Evolutionary conservation across 352 stramenopile species (phyloP), one percentile per base, ranked within the genome.

Genomic region (Globisporangium megalacanthum): DNA sequence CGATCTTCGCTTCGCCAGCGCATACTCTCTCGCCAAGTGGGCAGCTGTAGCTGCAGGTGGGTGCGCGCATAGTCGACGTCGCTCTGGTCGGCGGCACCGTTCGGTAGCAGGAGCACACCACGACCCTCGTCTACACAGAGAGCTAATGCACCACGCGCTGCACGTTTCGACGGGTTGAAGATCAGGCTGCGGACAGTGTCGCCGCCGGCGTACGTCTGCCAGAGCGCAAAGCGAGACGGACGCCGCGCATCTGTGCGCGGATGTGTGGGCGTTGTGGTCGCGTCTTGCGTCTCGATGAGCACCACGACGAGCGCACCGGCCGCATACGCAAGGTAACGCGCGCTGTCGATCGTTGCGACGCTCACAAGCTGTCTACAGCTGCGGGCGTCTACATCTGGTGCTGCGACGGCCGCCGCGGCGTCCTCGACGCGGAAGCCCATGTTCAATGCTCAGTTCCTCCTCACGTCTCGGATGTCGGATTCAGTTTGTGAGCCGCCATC

Each of bases 1-100:
- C 68, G 63, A 51, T 90, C 79, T 4, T 91, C 83, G 42, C 73
- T 75, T 44, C 79, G 74, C 83, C 83, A 93, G 36, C 83, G 77
- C 49, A 83, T 66, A 47, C 73, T 86, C 42, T 93, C 83, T 6
- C 68, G 62, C 83, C 83, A 93, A 29, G 70, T 74, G 15, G 80
- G 79, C 48, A 85, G 54, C 46, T 88, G 68, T 33, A 92, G 60
- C 41, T 89, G 68, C n/a, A 92, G 36, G 69, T 93, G 83, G 55
- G 80, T 52, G 58, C 86, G 87, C 15, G 71, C 70, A 41, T 90
- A 88, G 48, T 87, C 70, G 42, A 29, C 41, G 45, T 63, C 58
- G 25, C 44, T 39, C 6, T 22, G 36, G 42, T n/a, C 29, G 45
- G 19, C 42, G 13, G 19, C 52, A 8, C 44, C 52, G 11, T 25